phyloP scores from a whole-genome alignment of 2,329 filamentous ascomycete genomes.

The Thelonectria blattea region DNA sequence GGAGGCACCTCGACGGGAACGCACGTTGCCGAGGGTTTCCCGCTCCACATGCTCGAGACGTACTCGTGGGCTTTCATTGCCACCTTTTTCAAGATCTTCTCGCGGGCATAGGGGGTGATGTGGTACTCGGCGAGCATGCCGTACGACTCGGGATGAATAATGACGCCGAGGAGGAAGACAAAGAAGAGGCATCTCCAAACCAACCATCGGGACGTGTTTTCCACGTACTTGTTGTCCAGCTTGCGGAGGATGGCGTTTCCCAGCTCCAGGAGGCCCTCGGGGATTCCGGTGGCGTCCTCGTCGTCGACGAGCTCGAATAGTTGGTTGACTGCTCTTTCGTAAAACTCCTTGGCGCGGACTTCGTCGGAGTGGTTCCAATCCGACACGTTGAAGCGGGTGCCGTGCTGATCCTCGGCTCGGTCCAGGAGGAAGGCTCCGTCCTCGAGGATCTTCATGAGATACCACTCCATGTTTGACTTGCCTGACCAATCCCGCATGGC shows the following conservation, averaged over 20 bases:
- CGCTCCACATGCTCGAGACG: constrained; percentile 79
- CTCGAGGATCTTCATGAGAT: constrained; percentile 92
- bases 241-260: constrained; percentile 83
- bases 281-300: constrained; percentile 82
- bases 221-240: constrained; percentile 73
- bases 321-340: constrained; percentile 78
- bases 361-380: constrained; percentile 80
- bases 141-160: constrained; percentile 86
- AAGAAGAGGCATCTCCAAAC: constrained; percentile 93
- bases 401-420: constrained; percentile 78
- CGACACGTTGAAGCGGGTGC: constrained; percentile 73
- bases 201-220: constrained; percentile 80
- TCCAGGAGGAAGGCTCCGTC: constrained; percentile 91
- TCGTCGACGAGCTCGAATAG: constrained; percentile 89
- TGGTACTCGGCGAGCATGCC: constrained; percentile 87
- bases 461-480: constrained; percentile 88
- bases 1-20: constrained; percentile 57
- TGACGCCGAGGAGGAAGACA: constrained; percentile 80
- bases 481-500: constrained; percentile 89
- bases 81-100: constrained; percentile 80
- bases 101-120: constrained; percentile 87
- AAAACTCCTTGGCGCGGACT: constrained; percentile 85
- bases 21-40: constrained; percentile 63
- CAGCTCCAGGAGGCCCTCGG: constrained; percentile 82
- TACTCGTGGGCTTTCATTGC: constrained; percentile 80